These are phyloP conservation scores for Schoenoplectus tabernaemontani DNA, from an alignment of 202 grass and related monocot species.

Conservation along the genomic window DNA sequence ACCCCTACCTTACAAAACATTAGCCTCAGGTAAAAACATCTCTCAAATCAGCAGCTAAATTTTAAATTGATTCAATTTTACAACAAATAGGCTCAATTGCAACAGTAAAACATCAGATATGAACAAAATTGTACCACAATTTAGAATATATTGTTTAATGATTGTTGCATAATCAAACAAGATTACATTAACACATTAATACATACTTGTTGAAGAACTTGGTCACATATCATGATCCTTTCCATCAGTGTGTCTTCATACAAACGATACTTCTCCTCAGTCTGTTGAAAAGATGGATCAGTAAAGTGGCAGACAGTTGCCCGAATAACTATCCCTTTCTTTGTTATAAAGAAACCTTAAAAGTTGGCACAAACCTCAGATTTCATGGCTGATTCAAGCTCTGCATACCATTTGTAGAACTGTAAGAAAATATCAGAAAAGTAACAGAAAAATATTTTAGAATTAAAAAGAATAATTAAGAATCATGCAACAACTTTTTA, in stretches of 20 bases:
- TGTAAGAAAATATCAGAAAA: slow-evolving; percentile 31
- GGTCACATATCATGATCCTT: slow-evolving; percentile 76
- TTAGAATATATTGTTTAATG: background rate
- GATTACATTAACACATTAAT: background rate
- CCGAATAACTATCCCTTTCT: slow-evolving; percentile 4
- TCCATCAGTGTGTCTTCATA: slow-evolving; percentile 75
- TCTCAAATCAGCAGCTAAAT: background rate
- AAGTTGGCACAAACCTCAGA: slow-evolving; percentile 56
- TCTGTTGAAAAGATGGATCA: slow-evolving; percentile 45
- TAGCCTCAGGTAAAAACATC: background rate
- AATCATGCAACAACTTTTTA: background rate
- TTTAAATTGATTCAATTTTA: background rate
- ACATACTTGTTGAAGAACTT: slow-evolving; percentile 85
- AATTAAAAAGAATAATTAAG: background rate
- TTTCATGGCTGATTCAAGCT: slow-evolving; percentile 92
- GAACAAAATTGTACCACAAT: background rate
- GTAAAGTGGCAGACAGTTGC: slow-evolving; percentile 2
- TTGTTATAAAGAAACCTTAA: background rate
- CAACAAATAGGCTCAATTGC: background rate
- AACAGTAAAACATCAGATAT: background rate
- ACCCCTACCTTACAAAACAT: too few species aligned
- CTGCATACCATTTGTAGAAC: slow-evolving; percentile 98
- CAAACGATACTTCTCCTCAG: slow-evolving; percentile 88
- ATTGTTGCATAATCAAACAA: background rate
- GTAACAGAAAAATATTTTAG: background rate